Base-by-base conservation (phyloP, 2,329 filamentous ascomycete species). In the Pseudomassariella vexata region DNA sequence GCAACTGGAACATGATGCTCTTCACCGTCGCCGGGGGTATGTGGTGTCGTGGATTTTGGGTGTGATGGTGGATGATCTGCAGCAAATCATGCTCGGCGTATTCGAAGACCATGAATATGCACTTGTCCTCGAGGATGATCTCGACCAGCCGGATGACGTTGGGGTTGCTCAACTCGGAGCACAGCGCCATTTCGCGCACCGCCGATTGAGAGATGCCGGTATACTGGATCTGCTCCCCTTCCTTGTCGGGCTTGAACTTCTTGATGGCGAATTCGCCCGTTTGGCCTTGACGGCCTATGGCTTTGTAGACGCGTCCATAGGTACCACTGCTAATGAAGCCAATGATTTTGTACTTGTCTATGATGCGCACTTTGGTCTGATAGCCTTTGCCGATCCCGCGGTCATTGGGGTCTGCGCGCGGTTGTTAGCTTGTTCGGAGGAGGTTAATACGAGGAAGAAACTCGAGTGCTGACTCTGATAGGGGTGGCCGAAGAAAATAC, bases 51-150 rank as follows among this genome's bases (percentile, higher is more conserved):
- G 87, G 81, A 36, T 89, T 83, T 56, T 95, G 83, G 2, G 85
- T 94, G 60, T 98, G 92, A 55, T 96, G 89, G 56, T 98, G 92
- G 46, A 98, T 95, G 55, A 98, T 96, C 58, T 98, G 92, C 5
- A 98, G 70, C 22, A 98, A 66, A 59, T 98, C 92, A 58, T 98
- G 92, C 60, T 98, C 92, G 45, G 92, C 92, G 57, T 95, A 98
- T 59, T 96, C 92, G 48, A 98, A 96, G 2, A 98, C 89, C 84
- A 98, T 98, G 62, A 89, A 98, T 56, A 98, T 96, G 64, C 89
- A 95, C 65, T 96, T 96, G 59, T 95, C 89, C 62, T 98, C 90
- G 3, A 98, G 71, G 49, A 98, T 95, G 50, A 95, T 96, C 61
- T 98, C 92, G 40, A 90, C 79, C 2, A 95, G 76, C 37, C 83